Base-by-base conservation (phyloP, 73 alveolate species). In the Uronychia setigera region DNA sequence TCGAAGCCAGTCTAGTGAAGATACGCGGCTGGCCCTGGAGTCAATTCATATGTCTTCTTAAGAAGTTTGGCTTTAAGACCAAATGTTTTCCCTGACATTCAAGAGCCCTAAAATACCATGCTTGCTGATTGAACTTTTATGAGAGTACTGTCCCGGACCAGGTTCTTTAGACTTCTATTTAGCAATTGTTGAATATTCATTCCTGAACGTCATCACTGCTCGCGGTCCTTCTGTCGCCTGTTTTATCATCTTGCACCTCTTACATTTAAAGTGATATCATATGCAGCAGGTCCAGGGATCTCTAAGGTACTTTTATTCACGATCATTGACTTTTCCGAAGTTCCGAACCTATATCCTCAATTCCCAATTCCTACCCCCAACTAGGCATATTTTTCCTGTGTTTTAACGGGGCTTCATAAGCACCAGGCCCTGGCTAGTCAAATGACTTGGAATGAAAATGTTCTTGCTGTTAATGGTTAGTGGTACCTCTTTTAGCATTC, bases 1-100 rank as follows among this genome's bases (percentile, higher is more conserved):
- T 46, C 67, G 19, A 46, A 46, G n/a, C 19, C 19, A 11, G n/a
- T 46, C 67, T 46, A 11, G 67, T 11, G n/a, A 11, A 19, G 19
- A 19, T 46, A 46, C n/a, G n/a, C 19, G 67, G n/a, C 67, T 46
- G 67, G 67, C n/a, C 67, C 67, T 46, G 67, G 67, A 46, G 67
- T 11, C 67, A 11, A 5, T 19, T 46, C 67, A 46, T 46, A 46
- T 5, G 67, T 46, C 67, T 46, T 46, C 67, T 46, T 46, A 11
- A 46, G 67, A 46, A 46, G 67, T 19, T 46, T 46, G n/a, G 67
- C 67, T 46, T 46, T 46, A 46, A 46, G 67, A 11, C 67, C 67
- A 46, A 46, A 46, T 46, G 67, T 11, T 19, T 46, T 46, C 19
- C 67, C 67, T 46, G 67, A 19, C 5, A 46, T 46, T 46, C n/a